Evolutionary conservation across 805 yeast species (phyloP).

Genomic region (Teunomyces kruisii): DNA sequence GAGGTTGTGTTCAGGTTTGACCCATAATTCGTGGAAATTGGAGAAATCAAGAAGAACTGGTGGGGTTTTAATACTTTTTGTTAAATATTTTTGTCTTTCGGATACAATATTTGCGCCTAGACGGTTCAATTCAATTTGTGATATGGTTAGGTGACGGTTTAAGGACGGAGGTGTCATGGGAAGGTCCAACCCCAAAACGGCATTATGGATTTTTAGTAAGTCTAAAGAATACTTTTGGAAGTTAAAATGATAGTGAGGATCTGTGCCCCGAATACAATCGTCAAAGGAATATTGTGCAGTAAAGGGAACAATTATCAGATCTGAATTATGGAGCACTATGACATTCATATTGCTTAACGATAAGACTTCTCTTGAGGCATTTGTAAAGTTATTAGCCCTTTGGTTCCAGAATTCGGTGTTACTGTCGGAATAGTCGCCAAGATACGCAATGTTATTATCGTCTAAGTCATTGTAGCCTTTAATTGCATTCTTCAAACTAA

Average conservation of each 20-base stretch:
- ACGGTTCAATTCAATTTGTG: conserved; percentile 23
- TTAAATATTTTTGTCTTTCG: conserved; percentile 11
- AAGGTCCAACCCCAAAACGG: conserved; percentile 6
- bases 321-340: conserved; percentile 29
- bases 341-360: conserved; percentile 30
- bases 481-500: conserved; percentile 41
- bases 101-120: conserved; percentile 12
- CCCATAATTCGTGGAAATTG: conserved; percentile 51
- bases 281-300: not conserved
- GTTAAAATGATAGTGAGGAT: conserved; percentile 45
- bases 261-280: conserved; percentile 19
- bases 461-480: conserved; percentile 39
- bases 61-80: conserved; percentile 18
- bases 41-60: conserved; percentile 41
- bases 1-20: conserved; percentile 33
- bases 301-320: not conserved
- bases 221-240: conserved; percentile 21
- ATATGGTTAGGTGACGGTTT: conserved; percentile 33
- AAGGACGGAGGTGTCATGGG: conserved; percentile 22
- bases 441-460: conserved; percentile 20
- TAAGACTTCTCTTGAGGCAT: conserved; percentile 29
- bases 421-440: conserved; percentile 28
- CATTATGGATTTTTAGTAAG: conserved; percentile 2
- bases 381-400: conserved; percentile 35
- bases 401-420: conserved; percentile 41